Base-by-base conservation (phyloP, 352 stramenopile genomes). In the Phytopythium mirpurense region DNA sequence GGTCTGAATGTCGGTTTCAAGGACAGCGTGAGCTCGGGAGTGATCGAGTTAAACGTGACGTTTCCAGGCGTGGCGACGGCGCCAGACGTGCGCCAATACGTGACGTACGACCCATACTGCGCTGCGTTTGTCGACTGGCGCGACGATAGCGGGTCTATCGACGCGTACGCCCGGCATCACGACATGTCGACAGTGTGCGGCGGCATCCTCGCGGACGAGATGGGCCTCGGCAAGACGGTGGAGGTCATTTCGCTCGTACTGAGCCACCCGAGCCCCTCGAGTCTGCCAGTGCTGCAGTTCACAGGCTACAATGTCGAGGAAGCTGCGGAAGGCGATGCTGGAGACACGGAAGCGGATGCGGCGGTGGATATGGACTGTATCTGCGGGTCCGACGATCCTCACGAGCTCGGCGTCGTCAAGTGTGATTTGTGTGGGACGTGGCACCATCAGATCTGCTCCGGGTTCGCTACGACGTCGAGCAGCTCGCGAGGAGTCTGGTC, bases 201-300 rank as follows among this genome's bases (percentile, higher is more conserved):
- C 51, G 92, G 93, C 0, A 96, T 98, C 54, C 67, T 98, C 45
- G 90, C 88, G 2, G 93, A 98, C 54, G 84, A 92, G 57, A 98
- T 98, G 92, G 93, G 93, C 12, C 59, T 92, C 44, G 71, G 93
- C 27, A 86, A 96, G 67, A 96, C 86, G 0, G 83, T 96, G 1
- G 83, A 93, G 54, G 82, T 95, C 46, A 79, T 85, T 26, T 52
- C 78, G 34, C 59, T 86, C 10, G 56, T 86, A 24, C 44, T 88
- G 31, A 76, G 70, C 43, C 60, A 88, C 42, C 70, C 63, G 9
- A 68, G 44, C 14, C 41, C 49, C 15, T 27, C 24, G 3, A n/a
- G 32, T 19, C 21, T 38, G 24, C 48, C 40, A 23, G 60, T 79
- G 95, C 55, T 87, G 91, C 27, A 65, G 69, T 12, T 19, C 16